Base-by-base conservation (phyloP, 2,329 filamentous ascomycete species). In the Scytalidium lignicola region DNA sequence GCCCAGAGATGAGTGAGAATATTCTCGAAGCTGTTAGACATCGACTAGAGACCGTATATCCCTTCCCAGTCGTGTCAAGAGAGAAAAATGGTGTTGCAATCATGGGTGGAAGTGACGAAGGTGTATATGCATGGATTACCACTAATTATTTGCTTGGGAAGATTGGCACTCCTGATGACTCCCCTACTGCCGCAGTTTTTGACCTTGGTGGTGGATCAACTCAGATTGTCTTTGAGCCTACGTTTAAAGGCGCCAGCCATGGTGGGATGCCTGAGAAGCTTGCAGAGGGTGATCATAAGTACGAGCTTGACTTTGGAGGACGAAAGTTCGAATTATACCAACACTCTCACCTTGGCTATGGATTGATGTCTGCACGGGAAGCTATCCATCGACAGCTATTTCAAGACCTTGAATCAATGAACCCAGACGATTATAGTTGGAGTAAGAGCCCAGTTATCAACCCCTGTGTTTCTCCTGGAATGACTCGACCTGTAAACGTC, bases 41-140 rank as follows among this genome's bases (percentile, higher is more conserved):
- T 43, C 86, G 91, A 57, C 76, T 99, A 21, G 93, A 99, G 72
- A 89, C 83, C 19, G 80, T 83, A 51, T 99, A 95, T 64, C 93
- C 93, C 12, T 99, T 99, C 79, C 90, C 93, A 0, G 88, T 99
- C 40, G 87, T 99, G 49, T 86, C 88, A 12, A 79, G 83, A 56
- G 88, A 90, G 62, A 85, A 92, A 59, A 83, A 88, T 48, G 93
- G 95, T 49, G 90, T 99, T 22, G 82, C 90, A 55, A 95, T 99
- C 67, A 99, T 99, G 93, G 91, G 96, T 62, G 93, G 93, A 54
- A 90, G 88, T 45, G 88, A 96, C 64, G 93, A 99, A 73, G 93
- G 93, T 65, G 92, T 99, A 23, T 99, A 95, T 65, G 95, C 93
- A 47, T 99, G 93, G 93, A 95, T 99, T 67, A 99, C 93, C 6